phyloP scores from a whole-genome alignment of 1,284 basidiomycete species.

The Ceratorhiza oryzae-sativae region DNA sequence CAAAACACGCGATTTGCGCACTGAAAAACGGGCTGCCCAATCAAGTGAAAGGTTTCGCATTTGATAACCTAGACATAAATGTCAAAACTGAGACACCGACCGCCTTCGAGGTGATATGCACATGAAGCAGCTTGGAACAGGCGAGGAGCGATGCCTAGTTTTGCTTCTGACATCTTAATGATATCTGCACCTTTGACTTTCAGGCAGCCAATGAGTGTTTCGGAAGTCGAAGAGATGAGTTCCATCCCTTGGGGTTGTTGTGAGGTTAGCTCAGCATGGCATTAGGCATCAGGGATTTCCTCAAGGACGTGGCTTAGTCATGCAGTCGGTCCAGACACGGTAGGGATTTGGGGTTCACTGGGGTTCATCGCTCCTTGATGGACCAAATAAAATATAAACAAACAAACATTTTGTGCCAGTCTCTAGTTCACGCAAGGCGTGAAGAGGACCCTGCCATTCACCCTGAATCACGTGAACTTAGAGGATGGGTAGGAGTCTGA shows the following conservation, averaged over 20 bases:
- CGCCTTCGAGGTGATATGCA: not conserved
- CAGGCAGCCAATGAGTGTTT: not conserved
- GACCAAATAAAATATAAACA: no score
- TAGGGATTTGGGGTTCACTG: no score
- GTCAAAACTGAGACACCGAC: not conserved
- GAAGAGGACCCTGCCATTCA: no score
- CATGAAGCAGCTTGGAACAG: not conserved
- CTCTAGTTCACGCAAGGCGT: no score
- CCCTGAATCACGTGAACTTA: no score
- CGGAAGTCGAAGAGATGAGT: not conserved
- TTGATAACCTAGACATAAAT: conserved; percentile 7
- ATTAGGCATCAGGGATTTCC: conserved; percentile 5
- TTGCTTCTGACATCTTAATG: not conserved
- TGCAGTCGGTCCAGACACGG: no score
- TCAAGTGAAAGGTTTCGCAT: not conserved
- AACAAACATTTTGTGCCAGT: no score
- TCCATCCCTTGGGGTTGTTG: not conserved
- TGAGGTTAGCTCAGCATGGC: not conserved
- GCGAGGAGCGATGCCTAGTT: not conserved
- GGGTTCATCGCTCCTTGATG: no score
- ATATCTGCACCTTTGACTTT: not conserved
- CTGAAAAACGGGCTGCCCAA: not conserved
- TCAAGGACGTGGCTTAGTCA: not conserved
- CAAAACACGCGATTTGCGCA: not conserved
- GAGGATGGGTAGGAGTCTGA: no score